Evolutionary conservation across 768 basidiomycete genomes (phyloP), one percentile per base, ranked within the genome.

Genomic region (Suillus fuscotomentosus): DNA sequence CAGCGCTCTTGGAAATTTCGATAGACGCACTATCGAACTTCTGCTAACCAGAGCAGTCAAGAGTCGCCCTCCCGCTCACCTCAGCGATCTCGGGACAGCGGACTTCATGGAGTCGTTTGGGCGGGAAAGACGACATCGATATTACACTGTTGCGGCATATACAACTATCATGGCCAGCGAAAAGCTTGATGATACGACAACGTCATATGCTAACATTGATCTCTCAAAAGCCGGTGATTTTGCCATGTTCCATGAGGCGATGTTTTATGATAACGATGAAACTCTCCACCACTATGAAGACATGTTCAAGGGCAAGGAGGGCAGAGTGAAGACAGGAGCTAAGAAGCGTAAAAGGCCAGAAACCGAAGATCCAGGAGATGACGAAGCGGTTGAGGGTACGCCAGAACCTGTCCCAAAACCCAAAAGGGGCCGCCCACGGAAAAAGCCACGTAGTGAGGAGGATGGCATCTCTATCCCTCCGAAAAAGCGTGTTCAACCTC

Each of bases 61-160:
- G 70, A 80, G 72, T 64, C 80, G 80, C 11, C 86, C 88, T 15
- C 94, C 94, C 5, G 65, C 84, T 6, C 92, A 94, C 73, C 83
- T 95, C 15, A 80, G 80, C 60, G 91, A 95, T 73, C 79, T 92
- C 47, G 83, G 86, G 34, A 84, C 93, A 59, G 83, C 84, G 24
- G 85, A 87, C 43, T 74, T 92, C 36, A 89, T 90, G 83, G 96
- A 97, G 76, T 92, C 87, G 1, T 82, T 83, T 66, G 93, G 93
- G 5, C 87, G 94, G 42, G 93, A 98, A 77, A 88, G 94, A 36
- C 89, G 94, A 27, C 87, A 94, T 73, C 84, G 94, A 66, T 94
- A 94, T 72, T 95, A 87, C 78, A 92, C 92, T 0, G 73, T 90
- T 51, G 82, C 84, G 2, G 85, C 88, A 38, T 97, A 92, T 75